Evolutionary conservation across 1,139 yeast genomes (phyloP).

Genomic region (Yamadazyma diospyri): DNA sequence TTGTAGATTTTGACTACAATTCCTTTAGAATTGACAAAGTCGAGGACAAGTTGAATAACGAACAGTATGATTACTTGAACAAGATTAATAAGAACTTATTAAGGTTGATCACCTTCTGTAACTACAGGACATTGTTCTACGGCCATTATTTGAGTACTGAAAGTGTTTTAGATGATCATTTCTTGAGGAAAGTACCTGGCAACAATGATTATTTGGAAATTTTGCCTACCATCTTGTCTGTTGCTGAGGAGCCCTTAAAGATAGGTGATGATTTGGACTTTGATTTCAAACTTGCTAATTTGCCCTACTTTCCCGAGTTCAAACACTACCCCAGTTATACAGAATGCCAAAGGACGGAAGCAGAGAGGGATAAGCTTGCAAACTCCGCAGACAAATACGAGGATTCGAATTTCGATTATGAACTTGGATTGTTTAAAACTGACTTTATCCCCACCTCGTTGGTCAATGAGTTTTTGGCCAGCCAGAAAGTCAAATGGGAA

Average conservation of each 20-base stretch:
- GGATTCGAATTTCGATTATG: conserved; percentile 18
- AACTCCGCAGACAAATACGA: not conserved
- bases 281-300: conserved; percentile 18
- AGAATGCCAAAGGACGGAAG: not conserved
- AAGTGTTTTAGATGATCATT: conserved; percentile 21
- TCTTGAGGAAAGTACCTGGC: conserved; percentile 15
- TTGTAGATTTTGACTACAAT: conserved; percentile 26
- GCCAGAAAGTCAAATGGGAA: conserved; percentile 18
- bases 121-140: conserved; percentile 24
- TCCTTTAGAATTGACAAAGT: conserved; percentile 19
- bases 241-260: conserved; percentile 18
- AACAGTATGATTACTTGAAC: conserved; percentile 19
- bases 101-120: conserved; percentile 27
- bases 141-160: conserved; percentile 22
- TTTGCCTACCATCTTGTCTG: conserved; percentile 20
- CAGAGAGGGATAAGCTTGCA: not conserved
- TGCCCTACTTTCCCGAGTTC: conserved; percentile 23
- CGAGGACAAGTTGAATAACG: conserved; percentile 15
- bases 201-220: conserved; percentile 21
- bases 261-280: conserved; percentile 14
- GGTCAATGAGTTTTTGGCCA: conserved; percentile 16
- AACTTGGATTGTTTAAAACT: conserved; percentile 21
- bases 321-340: conserved; percentile 11
- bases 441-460: conserved; percentile 27
- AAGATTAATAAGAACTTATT: conserved; percentile 20